Conservation (phyloP, 345 rosid species). For the Boechera stricta region DNA sequence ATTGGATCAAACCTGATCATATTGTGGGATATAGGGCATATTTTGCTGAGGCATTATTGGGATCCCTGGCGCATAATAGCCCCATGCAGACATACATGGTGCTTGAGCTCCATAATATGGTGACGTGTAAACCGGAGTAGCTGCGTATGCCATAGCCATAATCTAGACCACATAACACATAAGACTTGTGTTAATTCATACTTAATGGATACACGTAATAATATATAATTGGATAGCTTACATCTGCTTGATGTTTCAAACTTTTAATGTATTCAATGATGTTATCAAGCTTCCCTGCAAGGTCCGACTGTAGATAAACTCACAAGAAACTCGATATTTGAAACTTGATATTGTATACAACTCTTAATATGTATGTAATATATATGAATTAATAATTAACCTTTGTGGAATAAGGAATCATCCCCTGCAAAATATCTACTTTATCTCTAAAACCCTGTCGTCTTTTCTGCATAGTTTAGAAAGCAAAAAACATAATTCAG, state of each 20-base stretch:
- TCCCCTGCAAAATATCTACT: slow-evolving; percentile 31
- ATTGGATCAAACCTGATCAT: slow-evolving; percentile 29
- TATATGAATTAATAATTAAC: slow-evolving; percentile 4
- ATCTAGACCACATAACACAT: slow-evolving; percentile 9
- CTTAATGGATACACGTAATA: not conserved
- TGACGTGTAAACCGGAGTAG: not conserved
- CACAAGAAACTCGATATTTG: not conserved
- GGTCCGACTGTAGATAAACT: slow-evolving; percentile 16
- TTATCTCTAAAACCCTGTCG: slow-evolving; percentile 25
- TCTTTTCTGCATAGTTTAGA: slow-evolving; percentile 31
- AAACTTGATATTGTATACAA: not conserved
- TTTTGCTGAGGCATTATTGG: slow-evolving; percentile 28
- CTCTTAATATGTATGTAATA: not conserved
- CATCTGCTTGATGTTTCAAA: slow-evolving; percentile 18
- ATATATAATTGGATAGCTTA: not conserved
- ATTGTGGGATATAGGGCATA: slow-evolving; percentile 2
- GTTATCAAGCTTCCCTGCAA: slow-evolving; percentile 31
- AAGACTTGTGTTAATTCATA: not conserved
- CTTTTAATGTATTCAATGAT: slow-evolving; percentile 12
- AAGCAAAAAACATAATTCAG: not conserved
- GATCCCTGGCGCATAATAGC: slow-evolving; percentile 22
- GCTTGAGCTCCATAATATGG: slow-evolving; percentile 31
- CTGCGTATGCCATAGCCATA: slow-evolving; percentile 28
- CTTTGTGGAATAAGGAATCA: slow-evolving; percentile 26
- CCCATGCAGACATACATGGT: slow-evolving; percentile 31